Evolutionary conservation across 768 basidiomycete species (phyloP).

Genomic region (Mycena olivaceomarginata): DNA sequence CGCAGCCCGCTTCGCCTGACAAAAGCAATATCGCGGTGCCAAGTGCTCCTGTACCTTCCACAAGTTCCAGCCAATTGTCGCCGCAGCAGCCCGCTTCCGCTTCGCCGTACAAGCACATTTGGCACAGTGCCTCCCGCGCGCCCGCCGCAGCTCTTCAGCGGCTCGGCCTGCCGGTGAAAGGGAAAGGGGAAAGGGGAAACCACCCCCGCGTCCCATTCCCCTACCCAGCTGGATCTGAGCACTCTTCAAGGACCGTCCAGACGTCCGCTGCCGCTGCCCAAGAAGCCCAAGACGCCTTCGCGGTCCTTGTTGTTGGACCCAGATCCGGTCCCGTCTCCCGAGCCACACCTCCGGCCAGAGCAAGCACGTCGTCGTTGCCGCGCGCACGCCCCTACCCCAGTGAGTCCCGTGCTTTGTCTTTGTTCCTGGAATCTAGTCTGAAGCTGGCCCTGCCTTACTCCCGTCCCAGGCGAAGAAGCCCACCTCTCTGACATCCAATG

Average conservation of each 20-base stretch:
- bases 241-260: not conserved
- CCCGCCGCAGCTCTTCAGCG: conserved; percentile 12
- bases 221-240: conserved; percentile 32
- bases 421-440: not conserved
- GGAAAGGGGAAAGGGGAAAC: not conserved
- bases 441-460: not conserved
- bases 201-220: not conserved
- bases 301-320: not conserved
- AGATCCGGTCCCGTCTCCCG: not conserved
- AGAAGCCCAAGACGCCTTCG: not conserved
- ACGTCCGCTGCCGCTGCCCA: not conserved
- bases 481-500: not conserved
- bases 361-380: not conserved
- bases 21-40: not conserved
- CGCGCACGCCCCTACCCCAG: not conserved
- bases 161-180: conserved; percentile 13
- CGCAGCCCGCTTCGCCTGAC: not conserved
- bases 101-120: conserved; percentile 21
- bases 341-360: not conserved
- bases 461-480: conserved; percentile 2
- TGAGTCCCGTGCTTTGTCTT: conserved; percentile 7
- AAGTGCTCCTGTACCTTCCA: too few species aligned
- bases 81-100: not conserved
- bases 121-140: not conserved
- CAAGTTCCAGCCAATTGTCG: too few species aligned